Evolutionary conservation across 2,329 filamentous ascomycete species (phyloP).

Genomic region (Colletotrichum neosansevieriae): DNA sequence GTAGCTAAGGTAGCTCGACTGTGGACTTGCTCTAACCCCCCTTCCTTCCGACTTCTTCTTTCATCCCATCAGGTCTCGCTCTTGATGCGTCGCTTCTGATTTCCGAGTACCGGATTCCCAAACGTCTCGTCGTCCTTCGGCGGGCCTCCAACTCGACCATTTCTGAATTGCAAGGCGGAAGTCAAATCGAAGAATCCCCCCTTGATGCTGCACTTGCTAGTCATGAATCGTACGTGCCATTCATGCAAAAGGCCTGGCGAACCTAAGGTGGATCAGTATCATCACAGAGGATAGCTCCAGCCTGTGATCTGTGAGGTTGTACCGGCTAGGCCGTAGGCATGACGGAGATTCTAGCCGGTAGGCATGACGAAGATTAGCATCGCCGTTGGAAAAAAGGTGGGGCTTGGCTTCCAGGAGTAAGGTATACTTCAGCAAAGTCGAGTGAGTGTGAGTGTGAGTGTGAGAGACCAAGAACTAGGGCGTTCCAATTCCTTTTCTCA

Average conservation of each 20-base stretch:
- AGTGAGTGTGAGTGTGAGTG: neutral
- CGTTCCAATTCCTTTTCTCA: conserved; percentile 20
- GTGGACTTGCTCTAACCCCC: neutral
- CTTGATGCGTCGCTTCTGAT: neutral
- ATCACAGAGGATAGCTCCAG: neutral
- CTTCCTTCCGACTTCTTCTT: neutral
- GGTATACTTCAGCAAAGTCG: too few relatives aligned
- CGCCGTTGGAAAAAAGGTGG: conserved; percentile 8
- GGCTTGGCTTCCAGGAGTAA: too few relatives aligned
- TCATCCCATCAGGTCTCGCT: conserved; percentile 7
- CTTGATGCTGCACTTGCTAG: neutral
- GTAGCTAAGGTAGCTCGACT: neutral
- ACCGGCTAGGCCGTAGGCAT: neutral
- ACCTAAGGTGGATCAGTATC: conserved; percentile 14
- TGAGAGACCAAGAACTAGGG: conserved; percentile 15
- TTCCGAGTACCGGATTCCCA: neutral
- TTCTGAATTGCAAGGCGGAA: neutral
- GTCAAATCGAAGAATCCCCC: conserved; percentile 1
- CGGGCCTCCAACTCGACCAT: neutral
- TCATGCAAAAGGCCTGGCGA: conserved; percentile 17
- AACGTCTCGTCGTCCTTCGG: neutral
- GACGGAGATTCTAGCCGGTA: neutral
- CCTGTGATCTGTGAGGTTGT: neutral
- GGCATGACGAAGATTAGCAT: conserved; percentile 18
- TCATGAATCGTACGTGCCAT: conserved; percentile 21